Evolutionary conservation across 768 basidiomycete species (phyloP).

Genomic region (Russula sp.): DNA sequence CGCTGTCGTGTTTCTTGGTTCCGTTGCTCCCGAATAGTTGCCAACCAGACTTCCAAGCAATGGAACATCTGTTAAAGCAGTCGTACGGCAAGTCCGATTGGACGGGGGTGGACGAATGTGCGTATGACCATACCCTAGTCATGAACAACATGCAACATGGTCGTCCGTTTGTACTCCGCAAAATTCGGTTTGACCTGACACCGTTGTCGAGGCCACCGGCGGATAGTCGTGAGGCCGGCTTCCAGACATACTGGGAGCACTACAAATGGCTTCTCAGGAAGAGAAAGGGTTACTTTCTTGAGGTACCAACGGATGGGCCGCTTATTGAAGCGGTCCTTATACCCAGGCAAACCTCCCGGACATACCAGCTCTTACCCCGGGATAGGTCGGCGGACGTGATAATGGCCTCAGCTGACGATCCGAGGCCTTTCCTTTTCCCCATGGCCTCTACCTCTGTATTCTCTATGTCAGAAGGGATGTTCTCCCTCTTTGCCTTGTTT

Average conservation of each 20-base stretch:
- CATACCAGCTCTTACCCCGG: conserved; percentile 32
- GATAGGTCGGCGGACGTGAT: conserved; percentile 18
- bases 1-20: conserved; percentile 58
- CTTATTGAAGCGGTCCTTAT: conserved; percentile 51
- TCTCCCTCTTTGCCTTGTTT: conserved; percentile 39
- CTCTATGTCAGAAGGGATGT: conserved; percentile 44
- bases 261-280: conserved; percentile 49
- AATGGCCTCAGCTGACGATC: neutral
- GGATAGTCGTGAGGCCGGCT: conserved; percentile 44
- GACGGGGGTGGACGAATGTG: conserved; percentile 43
- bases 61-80: conserved; percentile 44
- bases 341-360: conserved; percentile 37
- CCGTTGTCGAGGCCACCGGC: conserved; percentile 51
- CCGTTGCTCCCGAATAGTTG: conserved; percentile 45
- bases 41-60: conserved; percentile 53
- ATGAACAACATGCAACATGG: conserved; percentile 52
- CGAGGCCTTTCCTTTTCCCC: conserved; percentile 34
- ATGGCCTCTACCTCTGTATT: conserved; percentile 48
- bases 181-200: conserved; percentile 59
- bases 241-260: conserved; percentile 53
- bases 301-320: conserved; percentile 51
- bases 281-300: conserved; percentile 36
- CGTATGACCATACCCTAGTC: conserved; percentile 48
- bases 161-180: conserved; percentile 48
- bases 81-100: conserved; percentile 52